phyloP scores from a whole-genome alignment of 306 rosid genomes.

The Casuarina glauca region DNA sequence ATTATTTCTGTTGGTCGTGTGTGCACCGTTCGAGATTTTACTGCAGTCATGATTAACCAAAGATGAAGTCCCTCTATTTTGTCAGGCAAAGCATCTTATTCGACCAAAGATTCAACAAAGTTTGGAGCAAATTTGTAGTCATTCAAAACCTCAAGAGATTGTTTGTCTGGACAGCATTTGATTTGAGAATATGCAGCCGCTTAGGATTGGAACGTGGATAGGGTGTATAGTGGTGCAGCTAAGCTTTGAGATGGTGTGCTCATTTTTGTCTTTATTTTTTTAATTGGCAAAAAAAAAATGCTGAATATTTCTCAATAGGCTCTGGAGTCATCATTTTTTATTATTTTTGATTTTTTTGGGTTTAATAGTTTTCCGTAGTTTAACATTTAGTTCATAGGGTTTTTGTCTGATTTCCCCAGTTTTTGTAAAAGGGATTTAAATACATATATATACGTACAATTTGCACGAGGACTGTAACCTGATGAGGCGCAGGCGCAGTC shows the following conservation, averaged over 20 bases:
- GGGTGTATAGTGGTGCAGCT: slow-evolving; percentile 78
- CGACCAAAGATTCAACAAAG: slow-evolving; percentile 41
- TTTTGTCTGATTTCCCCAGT: slow-evolving; percentile 41
- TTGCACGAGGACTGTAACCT: slow-evolving; percentile 40
- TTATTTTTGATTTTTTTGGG: slow-evolving; percentile 19
- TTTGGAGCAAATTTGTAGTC: slow-evolving; percentile 46
- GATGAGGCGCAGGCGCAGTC: slow-evolving; percentile 2
- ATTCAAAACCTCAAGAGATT: slow-evolving; percentile 35
- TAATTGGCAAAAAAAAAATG: slow-evolving; percentile 30
- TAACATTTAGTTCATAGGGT: slow-evolving; percentile 43
- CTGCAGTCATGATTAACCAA: slow-evolving; percentile 33
- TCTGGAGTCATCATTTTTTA: slow-evolving; percentile 35
- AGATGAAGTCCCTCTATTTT: slow-evolving; percentile 42
- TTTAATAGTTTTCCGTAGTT: slow-evolving; percentile 34
- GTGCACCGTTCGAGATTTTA: slow-evolving; percentile 40
- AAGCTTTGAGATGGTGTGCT: slow-evolving; percentile 47
- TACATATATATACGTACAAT: slow-evolving; percentile 18
- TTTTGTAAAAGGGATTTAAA: slow-evolving; percentile 51
- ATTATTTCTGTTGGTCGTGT: slow-evolving; percentile 39
- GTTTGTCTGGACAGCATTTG: slow-evolving; percentile 34
- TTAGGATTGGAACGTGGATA: slow-evolving; percentile 25
- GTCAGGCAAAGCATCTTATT: slow-evolving; percentile 31
- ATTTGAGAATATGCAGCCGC: slow-evolving; percentile 39
- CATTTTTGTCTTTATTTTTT: slow-evolving; percentile 49
- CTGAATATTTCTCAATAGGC: slow-evolving; percentile 35